Percentiles rank a stretch among this genome's conserved stretches.
phyloP scores from a whole-genome alignment of 73 alveolate genomes.

The Blepharisma stoltei region DNA sequence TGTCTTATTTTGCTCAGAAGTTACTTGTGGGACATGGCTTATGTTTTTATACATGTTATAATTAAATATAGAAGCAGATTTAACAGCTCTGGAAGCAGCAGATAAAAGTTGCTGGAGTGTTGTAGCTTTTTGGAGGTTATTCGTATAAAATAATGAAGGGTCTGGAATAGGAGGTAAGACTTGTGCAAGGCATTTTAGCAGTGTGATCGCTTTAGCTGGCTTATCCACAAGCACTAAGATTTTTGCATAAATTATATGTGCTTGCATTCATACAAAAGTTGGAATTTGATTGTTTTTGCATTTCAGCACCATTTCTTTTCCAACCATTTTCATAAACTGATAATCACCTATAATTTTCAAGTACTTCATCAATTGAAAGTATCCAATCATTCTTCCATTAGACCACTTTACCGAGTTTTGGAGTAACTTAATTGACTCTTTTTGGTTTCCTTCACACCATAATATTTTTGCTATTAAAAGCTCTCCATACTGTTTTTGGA shows the following conservation, averaged over 20 bases:
- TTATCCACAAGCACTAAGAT: background rate
- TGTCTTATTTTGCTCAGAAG: background rate
- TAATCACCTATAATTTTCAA: too few relatives aligned
- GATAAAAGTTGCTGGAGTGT: background rate
- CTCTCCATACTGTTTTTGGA: too few relatives aligned
- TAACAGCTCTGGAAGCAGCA: background rate
- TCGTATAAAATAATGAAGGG: background rate
- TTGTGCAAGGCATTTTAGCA: background rate
- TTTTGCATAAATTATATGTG: conserved; percentile 8
- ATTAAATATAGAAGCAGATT: background rate
- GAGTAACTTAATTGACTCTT: too few relatives aligned
- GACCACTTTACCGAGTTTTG: too few relatives aligned
- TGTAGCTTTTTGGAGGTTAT: background rate
- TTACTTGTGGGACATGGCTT: background rate
- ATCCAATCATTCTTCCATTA: too few relatives aligned
- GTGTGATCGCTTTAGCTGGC: background rate
- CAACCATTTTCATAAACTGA: background rate
- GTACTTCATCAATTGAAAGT: too few relatives aligned
- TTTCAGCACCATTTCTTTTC: background rate
- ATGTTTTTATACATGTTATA: background rate
- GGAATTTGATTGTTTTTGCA: background rate
- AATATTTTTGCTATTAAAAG: too few relatives aligned
- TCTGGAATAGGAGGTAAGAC: conserved; percentile 4
- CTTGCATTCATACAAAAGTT: background rate
- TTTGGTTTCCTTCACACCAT: too few relatives aligned